Conservation (phyloP, 768 basidiomycete genomes). For the Mycena belliarum region DNA sequence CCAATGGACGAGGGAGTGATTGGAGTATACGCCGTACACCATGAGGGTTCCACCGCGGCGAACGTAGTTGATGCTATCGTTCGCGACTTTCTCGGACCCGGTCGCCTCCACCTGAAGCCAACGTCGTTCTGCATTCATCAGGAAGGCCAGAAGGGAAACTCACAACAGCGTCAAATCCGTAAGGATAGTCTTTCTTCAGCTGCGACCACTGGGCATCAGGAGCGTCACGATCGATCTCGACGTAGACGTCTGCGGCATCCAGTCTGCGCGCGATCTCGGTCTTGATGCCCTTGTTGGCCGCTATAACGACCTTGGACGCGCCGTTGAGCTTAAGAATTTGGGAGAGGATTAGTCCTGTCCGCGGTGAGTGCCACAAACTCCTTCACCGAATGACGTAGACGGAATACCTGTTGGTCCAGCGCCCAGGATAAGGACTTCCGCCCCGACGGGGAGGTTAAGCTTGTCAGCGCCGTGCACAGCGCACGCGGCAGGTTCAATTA, state of each 20-base stretch:
- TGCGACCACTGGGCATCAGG: constrained; percentile 80
- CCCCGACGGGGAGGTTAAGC: constrained; percentile 64
- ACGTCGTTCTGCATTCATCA: too few relatives aligned
- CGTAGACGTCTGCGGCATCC: constrained; percentile 80
- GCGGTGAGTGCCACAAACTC: not conserved
- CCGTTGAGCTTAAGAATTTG: constrained; percentile 89
- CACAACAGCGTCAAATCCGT: constrained; percentile 79
- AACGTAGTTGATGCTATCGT: constrained; percentile 75
- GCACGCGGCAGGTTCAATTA: constrained; percentile 78
- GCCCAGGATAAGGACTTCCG: constrained; percentile 73
- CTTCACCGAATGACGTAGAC: not conserved
- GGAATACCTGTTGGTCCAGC: constrained; percentile 71
- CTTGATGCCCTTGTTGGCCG: constrained; percentile 89
- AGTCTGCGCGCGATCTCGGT: constrained; percentile 83
- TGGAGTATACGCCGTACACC: constrained; percentile 78
- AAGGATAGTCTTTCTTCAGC: constrained; percentile 77
- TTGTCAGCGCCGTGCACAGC: constrained; percentile 82
- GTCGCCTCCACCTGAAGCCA: constrained; percentile 40
- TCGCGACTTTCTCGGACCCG: constrained; percentile 70
- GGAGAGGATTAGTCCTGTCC: constrained; percentile 75
- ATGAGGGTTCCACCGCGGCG: constrained; percentile 68
- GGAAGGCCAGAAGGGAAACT: not conserved
- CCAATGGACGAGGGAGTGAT: constrained; percentile 69
- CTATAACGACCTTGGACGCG: constrained; percentile 77
- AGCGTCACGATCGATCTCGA: constrained; percentile 77